Evolutionary conservation across 805 yeast species (phyloP), one percentile per base, ranked within the genome.

Genomic region (Schizosaccharomyces cryophilus): DNA sequence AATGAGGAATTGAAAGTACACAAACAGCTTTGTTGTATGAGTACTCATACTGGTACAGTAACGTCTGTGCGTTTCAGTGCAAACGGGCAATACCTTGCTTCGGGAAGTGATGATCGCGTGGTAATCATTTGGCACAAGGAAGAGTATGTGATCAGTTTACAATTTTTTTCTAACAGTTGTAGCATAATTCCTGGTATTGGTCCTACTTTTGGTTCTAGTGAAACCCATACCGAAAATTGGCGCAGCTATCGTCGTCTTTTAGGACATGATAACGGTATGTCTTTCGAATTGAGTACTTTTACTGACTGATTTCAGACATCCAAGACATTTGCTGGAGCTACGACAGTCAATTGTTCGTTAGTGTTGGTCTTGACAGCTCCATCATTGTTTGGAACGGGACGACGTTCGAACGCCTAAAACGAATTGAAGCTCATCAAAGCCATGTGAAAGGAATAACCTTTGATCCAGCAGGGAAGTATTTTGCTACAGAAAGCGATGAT

Each of bases 241-340:
- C 58, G 61, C 4, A 38, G 54, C n/a, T 29, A 21, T n/a, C 40
- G 47, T 24, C 51, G 61, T 21, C 31, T 59, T 17, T 96, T 87
- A 21, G 98, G 96, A 0, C 99, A 93, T 71, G 97, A 93, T 65
- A 93, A 90, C 69, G 62, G 62, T 60, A 35, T 15, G 60, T 56
- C 6, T 6, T 3, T 3, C 9, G 3, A 5, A 13, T 35, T 29
- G 7, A 35, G n/a, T 2, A 11, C 2, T 29, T 30, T 40, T 30
- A 31, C 42, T 56, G 35, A 51, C 9, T 11, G 40, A 11, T 45
- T 15, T 26, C 21, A 54, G 99, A 93, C 73, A 86, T 93, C 60
- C 98, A 93, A 70, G 98, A 93, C 71, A 83, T 93, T 65, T 94
- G 96, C 54, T 93, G 98, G 97, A 85, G 95, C 1, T 96, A 97